Conservation (phyloP, 164 flowering plant species). For the Stephania japonica region DNA sequence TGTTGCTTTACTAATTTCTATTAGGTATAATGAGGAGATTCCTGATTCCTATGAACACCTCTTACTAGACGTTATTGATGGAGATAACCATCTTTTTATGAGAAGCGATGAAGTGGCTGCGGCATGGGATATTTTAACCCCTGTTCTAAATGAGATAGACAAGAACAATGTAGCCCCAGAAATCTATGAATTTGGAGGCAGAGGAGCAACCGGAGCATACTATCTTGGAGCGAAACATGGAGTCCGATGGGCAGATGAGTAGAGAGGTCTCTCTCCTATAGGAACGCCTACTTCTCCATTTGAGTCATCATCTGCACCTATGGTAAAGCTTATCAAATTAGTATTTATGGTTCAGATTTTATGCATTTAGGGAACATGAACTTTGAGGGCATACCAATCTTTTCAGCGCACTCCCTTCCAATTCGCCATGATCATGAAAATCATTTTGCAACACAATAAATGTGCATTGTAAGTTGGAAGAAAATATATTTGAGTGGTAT, state of each 20-base stretch:
- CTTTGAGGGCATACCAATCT: too few species aligned
- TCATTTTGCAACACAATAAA: background rate
- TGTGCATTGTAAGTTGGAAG: background rate
- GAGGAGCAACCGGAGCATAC: constrained; percentile 37
- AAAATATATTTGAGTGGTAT: background rate
- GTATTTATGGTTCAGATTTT: background rate
- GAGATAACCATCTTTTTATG: constrained; percentile 59
- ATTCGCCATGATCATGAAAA: background rate
- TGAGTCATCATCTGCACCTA: background rate
- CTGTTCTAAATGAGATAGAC: constrained; percentile 45
- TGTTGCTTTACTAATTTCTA: background rate
- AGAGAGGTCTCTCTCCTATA: background rate
- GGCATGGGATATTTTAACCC: constrained; percentile 55
- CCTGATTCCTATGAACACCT: constrained; percentile 71
- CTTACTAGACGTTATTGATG: constrained; percentile 57
- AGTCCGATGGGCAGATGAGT: constrained; percentile 40
- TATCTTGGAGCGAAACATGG: constrained; percentile 40
- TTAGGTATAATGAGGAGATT: constrained; percentile 51
- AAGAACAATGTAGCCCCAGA: constrained; percentile 42
- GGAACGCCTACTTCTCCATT: background rate
- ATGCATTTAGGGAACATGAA: background rate
- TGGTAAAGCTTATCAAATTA: background rate
- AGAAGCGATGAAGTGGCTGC: constrained; percentile 62
- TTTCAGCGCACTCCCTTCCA: background rate
- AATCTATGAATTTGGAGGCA: constrained; percentile 42